phyloP scores from a whole-genome alignment of 1,284 basidiomycete species.

The Apiotrichum laibachii region DNA sequence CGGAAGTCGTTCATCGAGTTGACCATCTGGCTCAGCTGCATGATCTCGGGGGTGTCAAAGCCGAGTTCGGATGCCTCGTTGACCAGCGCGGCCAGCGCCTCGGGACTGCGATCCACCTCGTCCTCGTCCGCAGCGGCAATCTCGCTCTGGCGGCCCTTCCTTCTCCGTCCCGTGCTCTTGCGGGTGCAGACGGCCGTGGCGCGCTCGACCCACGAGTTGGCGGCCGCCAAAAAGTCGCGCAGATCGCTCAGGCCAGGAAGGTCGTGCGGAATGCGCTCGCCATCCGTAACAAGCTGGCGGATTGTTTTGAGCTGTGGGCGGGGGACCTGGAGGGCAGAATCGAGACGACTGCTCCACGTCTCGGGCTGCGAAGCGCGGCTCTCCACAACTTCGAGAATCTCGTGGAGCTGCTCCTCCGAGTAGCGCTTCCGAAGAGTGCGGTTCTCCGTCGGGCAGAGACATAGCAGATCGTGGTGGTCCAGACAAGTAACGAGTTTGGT shows the following conservation, averaged over 20 bases:
- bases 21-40: constrained; percentile 39
- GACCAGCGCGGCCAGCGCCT: constrained; percentile 33
- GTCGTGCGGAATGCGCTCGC: constrained; percentile 74
- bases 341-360: constrained; percentile 71
- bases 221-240: constrained; percentile 72
- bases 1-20: constrained; percentile 38
- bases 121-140: constrained; percentile 24
- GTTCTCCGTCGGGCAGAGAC: constrained; percentile 63
- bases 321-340: constrained; percentile 66
- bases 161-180: constrained; percentile 37
- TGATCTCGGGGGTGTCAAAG: constrained; percentile 49
- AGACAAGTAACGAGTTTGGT: constrained; percentile 75
- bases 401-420: constrained; percentile 72
- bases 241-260: constrained; percentile 71
- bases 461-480: constrained; percentile 76
- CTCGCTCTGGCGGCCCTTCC: constrained; percentile 33
- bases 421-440: constrained; percentile 74
- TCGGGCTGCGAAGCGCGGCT: constrained; percentile 71
- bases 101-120: constrained; percentile 34
- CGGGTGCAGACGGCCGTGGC: constrained; percentile 36
- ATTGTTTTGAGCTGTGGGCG: constrained; percentile 72
- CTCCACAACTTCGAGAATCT: constrained; percentile 63
- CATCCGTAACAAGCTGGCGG: constrained; percentile 75
- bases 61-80: constrained; percentile 38
- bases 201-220: constrained; percentile 71